Evolutionary conservation across 1,139 yeast species (phyloP).

Genomic region (Lodderomyces metapsilosis): DNA sequence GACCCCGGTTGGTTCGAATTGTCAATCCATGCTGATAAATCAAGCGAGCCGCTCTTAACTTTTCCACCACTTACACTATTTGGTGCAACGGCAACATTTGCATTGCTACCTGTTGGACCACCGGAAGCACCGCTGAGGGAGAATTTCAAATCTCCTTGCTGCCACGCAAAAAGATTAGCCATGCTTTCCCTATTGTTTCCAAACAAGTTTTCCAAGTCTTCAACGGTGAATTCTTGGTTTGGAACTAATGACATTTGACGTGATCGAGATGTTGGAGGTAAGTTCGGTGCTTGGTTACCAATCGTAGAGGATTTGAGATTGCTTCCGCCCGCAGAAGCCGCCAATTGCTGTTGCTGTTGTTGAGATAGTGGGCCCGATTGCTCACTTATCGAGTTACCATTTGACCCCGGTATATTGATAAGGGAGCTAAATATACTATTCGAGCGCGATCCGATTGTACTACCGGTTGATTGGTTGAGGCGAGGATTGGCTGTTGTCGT

Average conservation of each 20-base stretch:
- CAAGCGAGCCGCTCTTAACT: constrained; percentile 30
- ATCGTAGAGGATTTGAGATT: not conserved
- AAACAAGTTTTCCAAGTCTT: constrained; percentile 44
- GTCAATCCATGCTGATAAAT: constrained; percentile 22
- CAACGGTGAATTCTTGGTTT: constrained; percentile 26
- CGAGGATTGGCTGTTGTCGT: constrained; percentile 4
- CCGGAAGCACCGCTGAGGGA: constrained; percentile 8
- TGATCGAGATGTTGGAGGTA: constrained; percentile 14
- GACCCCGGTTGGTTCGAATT: constrained; percentile 20
- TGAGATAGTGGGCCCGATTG: constrained; percentile 13
- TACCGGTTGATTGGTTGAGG: constrained; percentile 9
- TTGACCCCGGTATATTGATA: constrained; percentile 40
- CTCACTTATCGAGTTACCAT: constrained; percentile 34
- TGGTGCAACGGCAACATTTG: constrained; percentile 7
- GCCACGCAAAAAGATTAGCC: constrained; percentile 34
- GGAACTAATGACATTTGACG: constrained; percentile 17
- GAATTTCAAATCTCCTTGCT: constrained; percentile 16
- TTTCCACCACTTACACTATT: not conserved
- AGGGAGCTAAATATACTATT: constrained; percentile 44
- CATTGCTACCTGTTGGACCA: not conserved
- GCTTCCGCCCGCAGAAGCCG: constrained; percentile 2
- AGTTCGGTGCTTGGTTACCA: constrained; percentile 7
- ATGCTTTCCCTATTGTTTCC: constrained; percentile 38
- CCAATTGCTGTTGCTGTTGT: constrained; percentile 1
- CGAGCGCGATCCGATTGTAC: constrained; percentile 22